Evolutionary conservation across 345 rosid species (phyloP).

Genomic region (Salix exigua): DNA sequence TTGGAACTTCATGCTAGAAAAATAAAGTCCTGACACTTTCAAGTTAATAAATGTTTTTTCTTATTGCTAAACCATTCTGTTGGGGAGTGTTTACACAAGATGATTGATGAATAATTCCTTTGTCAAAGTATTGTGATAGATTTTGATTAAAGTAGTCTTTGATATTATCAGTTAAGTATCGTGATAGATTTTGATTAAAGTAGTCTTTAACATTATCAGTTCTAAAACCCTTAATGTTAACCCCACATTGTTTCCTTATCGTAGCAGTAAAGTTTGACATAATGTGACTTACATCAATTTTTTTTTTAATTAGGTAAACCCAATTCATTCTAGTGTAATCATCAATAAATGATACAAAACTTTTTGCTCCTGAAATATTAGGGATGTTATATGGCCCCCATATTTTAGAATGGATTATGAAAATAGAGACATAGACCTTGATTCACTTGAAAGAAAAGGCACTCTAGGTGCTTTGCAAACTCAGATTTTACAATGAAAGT

Average conservation of each 20-base stretch:
- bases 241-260: not conserved
- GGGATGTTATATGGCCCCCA: not conserved
- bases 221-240: not conserved
- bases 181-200: too few relatives aligned
- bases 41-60: too few relatives aligned
- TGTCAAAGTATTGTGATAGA: too few relatives aligned
- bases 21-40: too few relatives aligned
- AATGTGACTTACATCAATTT: not conserved
- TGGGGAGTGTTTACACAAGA: too few relatives aligned
- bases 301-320: too few relatives aligned
- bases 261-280: not conserved
- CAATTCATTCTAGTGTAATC: not conserved
- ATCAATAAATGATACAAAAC: not conserved
- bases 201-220: too few relatives aligned
- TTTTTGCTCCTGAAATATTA: not conserved
- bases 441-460: not conserved
- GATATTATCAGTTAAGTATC: too few relatives aligned
- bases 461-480: not conserved
- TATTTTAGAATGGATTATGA: not conserved
- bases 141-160: too few relatives aligned
- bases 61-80: too few relatives aligned
- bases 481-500: not conserved
- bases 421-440: not conserved
- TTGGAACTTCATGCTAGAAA: too few relatives aligned
- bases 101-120: too few relatives aligned